Evolutionary conservation across 1,284 basidiomycete species (phyloP).

Genomic region (Pseudozyma sp.): DNA sequence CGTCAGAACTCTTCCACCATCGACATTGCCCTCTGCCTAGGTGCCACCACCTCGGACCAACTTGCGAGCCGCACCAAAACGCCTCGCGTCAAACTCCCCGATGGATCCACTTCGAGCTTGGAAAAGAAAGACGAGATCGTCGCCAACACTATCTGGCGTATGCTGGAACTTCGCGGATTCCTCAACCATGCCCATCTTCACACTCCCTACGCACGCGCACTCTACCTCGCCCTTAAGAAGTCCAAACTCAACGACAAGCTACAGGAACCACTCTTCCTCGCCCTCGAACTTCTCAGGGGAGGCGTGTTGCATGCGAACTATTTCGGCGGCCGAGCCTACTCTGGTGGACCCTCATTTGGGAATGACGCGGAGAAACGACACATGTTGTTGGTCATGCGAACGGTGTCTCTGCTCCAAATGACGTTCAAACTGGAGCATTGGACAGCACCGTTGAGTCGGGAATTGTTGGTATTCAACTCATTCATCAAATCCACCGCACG

Average conservation of each 20-base stretch:
- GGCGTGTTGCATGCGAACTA: slow-evolving; percentile 93
- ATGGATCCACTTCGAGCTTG: slow-evolving; percentile 70
- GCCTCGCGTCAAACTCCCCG: slow-evolving; percentile 39
- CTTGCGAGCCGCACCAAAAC: slow-evolving; percentile 61
- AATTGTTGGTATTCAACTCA: slow-evolving; percentile 97
- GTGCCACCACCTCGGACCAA: slow-evolving; percentile 76
- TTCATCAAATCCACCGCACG: slow-evolving; percentile 91
- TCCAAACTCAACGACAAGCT: slow-evolving; percentile 95
- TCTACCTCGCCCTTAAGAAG: slow-evolving; percentile 81
- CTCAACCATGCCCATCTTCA: slow-evolving; percentile 87
- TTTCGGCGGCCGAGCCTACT: slow-evolving; percentile 88
- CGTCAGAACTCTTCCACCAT: slow-evolving; percentile 98
- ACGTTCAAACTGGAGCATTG: slow-evolving; percentile 77
- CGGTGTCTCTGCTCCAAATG: slow-evolving; percentile 90
- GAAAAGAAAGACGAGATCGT: slow-evolving; percentile 99
- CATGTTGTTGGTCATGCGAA: slow-evolving; percentile 95
- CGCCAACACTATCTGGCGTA: slow-evolving; percentile 97
- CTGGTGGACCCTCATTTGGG: slow-evolving; percentile 94
- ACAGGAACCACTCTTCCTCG: slow-evolving; percentile 93
- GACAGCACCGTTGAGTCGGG: slow-evolving; percentile 91
- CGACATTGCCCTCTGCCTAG: slow-evolving; percentile 92
- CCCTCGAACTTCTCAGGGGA: slow-evolving; percentile 86
- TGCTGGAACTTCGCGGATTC: slow-evolving; percentile 96
- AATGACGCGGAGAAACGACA: slow-evolving; percentile 73
- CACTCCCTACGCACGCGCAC: slow-evolving; percentile 84